phyloP scores from a whole-genome alignment of 768 basidiomycete species.

The Megacollybia marginata region DNA sequence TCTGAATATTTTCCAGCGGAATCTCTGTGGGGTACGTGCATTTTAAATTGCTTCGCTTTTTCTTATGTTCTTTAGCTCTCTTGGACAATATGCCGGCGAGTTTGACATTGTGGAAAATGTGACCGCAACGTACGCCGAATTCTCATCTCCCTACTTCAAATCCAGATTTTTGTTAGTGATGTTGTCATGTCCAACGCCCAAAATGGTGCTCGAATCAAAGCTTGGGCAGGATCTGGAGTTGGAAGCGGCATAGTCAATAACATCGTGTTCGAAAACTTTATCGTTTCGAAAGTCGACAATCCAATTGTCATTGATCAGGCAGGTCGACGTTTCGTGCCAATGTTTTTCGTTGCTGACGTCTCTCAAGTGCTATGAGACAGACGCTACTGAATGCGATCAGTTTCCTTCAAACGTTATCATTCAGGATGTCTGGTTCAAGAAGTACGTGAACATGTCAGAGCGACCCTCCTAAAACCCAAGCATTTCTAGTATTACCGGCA shows the following conservation, averaged over 20 bases:
- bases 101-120: slow-evolving; percentile 61
- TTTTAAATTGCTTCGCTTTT: neutral
- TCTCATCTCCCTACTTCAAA: neutral
- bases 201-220: slow-evolving; percentile 65
- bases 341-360: neutral
- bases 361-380: slow-evolving; percentile 40
- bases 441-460: slow-evolving; percentile 21
- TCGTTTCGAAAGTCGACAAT: slow-evolving; percentile 47
- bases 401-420: slow-evolving; percentile 50
- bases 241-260: slow-evolving; percentile 54
- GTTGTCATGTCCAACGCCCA: slow-evolving; percentile 54
- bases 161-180: slow-evolving; percentile 26
- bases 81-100: slow-evolving; percentile 45
- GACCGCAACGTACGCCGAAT: slow-evolving; percentile 32
- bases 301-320: slow-evolving; percentile 56
- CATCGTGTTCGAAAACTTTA: slow-evolving; percentile 45
- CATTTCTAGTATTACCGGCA: slow-evolving; percentile 46
- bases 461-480: neutral
- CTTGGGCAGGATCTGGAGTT: slow-evolving; percentile 53
- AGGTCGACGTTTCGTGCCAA: neutral
- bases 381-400: slow-evolving; percentile 38
- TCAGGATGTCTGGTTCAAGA: slow-evolving; percentile 49
- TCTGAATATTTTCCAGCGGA: slow-evolving; percentile 27
- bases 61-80: slow-evolving; percentile 29
- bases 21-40: slow-evolving; percentile 40